Base-by-base conservation (phyloP, 345 rosid species). In the Dipteronia sinensis region DNA sequence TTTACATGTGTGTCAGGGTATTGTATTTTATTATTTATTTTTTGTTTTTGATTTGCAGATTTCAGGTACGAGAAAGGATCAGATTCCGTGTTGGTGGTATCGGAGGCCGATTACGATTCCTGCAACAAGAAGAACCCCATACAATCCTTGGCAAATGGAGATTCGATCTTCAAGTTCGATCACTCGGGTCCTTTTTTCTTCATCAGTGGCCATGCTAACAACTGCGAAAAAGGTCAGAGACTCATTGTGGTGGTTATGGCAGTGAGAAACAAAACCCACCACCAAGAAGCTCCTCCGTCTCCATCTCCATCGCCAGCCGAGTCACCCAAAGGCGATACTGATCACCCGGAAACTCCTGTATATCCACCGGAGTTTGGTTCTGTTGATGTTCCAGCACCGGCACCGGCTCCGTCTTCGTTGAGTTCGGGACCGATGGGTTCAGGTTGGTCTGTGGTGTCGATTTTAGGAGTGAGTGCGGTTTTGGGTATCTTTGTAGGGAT, bases 161-260 rank as follows among this genome's bases (percentile, higher is more conserved):
- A 83, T 34, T 90, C 98, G 4, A 61, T 67, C 71, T 86, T 92
- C 85, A 80, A 59, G 11, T 80, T 95, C 63, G 87, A 89, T 76
- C 91, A 81, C 2, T 89, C 92, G 17, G 98, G 98, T 59, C 93
- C 95, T 15, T 92, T 90, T 82, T 95, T 83, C 84, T 95, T 95
- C 88, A 90, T 93, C 53, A 86, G 89, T 15, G 98, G 98, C 12
- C 79, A 78, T 38, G 80, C 69, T n/a, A 89, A 90, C 55, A 84
- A 83, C 78, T 95, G 98, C 86, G 83, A 85, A 55, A 88, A 83
- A 7, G 97, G 95, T 1, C 94, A 93, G 59, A 93, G 83, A 73
- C 77, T 95, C 72, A 40, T 83, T 9, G 79, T 85, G 4, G 85
- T 95, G 11, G 98, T 92, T 69, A 44, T 95, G 81, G 92, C 98